phyloP scores from a whole-genome alignment of 2,329 filamentous ascomycete species.

The Trichoderma brevicompactum region DNA sequence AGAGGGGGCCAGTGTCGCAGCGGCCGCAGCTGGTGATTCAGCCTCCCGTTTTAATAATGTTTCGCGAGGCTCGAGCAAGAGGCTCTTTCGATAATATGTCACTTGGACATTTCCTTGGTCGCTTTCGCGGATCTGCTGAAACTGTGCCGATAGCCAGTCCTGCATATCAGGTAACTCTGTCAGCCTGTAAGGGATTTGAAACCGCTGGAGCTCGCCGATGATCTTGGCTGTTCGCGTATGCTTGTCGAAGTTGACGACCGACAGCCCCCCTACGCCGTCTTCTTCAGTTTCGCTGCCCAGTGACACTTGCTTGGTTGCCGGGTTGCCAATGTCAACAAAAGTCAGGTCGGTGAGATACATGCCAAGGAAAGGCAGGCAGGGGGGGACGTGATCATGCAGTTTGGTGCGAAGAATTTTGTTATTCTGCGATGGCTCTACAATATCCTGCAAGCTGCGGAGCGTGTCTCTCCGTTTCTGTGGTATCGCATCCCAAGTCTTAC shows the following conservation, averaged over 20 bases:
- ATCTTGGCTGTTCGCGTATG: conserved; percentile 93
- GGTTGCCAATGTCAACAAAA: conserved; percentile 94
- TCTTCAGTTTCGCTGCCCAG: conserved; percentile 56
- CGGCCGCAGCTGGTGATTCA: conserved; percentile 42
- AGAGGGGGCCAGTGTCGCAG: conserved; percentile 38
- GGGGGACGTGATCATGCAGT: conserved; percentile 83
- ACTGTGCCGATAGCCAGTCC: conserved; percentile 85
- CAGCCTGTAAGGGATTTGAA: conserved; percentile 90
- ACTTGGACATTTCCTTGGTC: conserved; percentile 62
- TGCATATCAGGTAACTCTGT: conserved; percentile 85
- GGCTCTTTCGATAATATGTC: conserved; percentile 77
- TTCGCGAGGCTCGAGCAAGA: conserved; percentile 80
- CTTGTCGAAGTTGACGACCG: conserved; percentile 97
- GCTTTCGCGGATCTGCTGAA: conserved; percentile 71
- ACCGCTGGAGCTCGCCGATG: conserved; percentile 92
- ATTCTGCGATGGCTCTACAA: conserved; percentile 89
- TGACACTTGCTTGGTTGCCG: conserved; percentile 74
- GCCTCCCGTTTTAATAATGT: conserved; percentile 40
- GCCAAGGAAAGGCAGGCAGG: conserved; percentile 92
- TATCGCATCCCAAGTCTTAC: conserved; percentile 89
- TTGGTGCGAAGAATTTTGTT: conserved; percentile 83
- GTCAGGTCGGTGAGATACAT: conserved; percentile 96
- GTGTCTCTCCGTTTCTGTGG: conserved; percentile 81
- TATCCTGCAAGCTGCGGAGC: conserved; percentile 76
- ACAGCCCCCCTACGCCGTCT: conserved; percentile 67